Conservation (phyloP, 2,329 filamentous ascomycete species). For the Clarireedia sp. region DNA sequence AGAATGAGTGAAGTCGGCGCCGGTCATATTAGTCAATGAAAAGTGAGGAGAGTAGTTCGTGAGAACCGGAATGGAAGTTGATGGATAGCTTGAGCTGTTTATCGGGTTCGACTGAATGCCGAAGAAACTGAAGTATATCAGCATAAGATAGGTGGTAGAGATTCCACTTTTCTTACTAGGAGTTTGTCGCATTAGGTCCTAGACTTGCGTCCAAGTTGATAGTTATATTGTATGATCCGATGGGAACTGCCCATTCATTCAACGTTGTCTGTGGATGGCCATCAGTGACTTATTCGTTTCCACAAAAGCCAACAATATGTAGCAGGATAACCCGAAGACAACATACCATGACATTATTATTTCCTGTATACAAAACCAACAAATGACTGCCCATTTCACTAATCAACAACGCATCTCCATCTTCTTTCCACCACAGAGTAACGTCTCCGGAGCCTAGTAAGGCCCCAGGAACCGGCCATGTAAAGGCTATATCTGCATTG, state of each 20-base stretch:
- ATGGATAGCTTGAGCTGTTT: not conserved
- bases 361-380: conserved; percentile 6
- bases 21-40: conserved; percentile 7
- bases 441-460: not conserved
- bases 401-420: conserved; percentile 4
- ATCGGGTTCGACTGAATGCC: conserved; percentile 5
- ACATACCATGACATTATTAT: conserved; percentile 4
- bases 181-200: conserved; percentile 5
- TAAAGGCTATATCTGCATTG: conserved; percentile 6
- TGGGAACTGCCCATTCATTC: conserved; percentile 1
- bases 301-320: not conserved
- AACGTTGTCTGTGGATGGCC: not conserved
- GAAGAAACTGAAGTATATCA: conserved; percentile 7
- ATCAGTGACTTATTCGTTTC: not conserved
- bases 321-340: not conserved
- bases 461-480: not conserved
- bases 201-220: conserved; percentile 1
- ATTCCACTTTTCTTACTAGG: not conserved
- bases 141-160: not conserved
- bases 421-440: conserved; percentile 5
- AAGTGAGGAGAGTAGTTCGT: conserved; percentile 8
- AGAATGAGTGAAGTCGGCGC: not conserved
- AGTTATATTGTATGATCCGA: not conserved
- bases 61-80: not conserved
- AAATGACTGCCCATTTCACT: not conserved